phyloP scores from a whole-genome alignment of 257 asterid species.

The Solanum sparsipilum region DNA sequence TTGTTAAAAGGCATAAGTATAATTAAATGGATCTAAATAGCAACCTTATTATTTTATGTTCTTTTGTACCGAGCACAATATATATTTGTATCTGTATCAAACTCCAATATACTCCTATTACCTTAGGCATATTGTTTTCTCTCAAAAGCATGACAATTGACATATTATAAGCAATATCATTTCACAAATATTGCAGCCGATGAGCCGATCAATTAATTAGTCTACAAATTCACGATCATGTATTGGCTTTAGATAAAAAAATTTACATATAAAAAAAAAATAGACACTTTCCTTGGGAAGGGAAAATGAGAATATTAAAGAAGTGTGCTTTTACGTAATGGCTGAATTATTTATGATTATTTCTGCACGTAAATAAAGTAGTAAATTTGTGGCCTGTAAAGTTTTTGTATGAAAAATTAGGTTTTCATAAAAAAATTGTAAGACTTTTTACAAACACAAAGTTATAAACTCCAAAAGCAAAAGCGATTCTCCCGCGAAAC shows the following conservation, averaged over 20 bases:
- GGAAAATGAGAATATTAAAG: background rate
- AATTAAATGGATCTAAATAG: background rate
- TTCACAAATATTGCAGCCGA: background rate
- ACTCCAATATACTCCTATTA: background rate
- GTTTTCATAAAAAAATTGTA: constrained; percentile 4
- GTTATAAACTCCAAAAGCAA: constrained; percentile 4
- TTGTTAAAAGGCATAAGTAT: background rate
- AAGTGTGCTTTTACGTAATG: background rate
- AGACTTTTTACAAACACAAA: background rate
- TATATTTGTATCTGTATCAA: background rate
- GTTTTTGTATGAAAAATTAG: constrained; percentile 3
- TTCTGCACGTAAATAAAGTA: background rate
- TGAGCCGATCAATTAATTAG: background rate
- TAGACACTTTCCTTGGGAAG: background rate
- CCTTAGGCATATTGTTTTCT: background rate
- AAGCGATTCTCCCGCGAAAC: background rate
- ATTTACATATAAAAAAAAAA: too few species aligned
- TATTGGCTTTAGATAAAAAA: background rate
- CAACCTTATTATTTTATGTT: background rate
- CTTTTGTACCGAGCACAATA: background rate
- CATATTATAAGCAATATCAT: background rate
- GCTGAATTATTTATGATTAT: background rate
- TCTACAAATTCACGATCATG: background rate
- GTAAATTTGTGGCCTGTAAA: constrained; percentile 6
- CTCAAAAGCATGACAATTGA: background rate